Conservation (phyloP, 2,329 filamentous ascomycete species). For the Coniochaeta sp. region DNA sequence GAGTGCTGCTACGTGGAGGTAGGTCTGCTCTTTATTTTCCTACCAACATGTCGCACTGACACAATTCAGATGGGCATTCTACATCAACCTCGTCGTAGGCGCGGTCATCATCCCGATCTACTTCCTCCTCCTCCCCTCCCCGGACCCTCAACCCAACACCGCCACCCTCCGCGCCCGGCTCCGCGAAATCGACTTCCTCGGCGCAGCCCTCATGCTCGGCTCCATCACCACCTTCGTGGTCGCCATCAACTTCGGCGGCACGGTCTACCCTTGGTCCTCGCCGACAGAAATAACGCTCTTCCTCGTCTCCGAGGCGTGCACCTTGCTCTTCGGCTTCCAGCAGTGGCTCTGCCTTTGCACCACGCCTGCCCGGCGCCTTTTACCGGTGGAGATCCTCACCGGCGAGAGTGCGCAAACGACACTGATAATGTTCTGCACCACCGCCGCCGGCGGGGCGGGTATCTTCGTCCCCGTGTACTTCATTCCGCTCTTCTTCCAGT, state of each 20-base stretch:
- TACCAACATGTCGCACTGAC: neutral
- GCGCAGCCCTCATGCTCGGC: constrained; percentile 32
- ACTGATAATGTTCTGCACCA: neutral
- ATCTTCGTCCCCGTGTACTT: constrained; percentile 2
- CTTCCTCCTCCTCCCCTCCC: constrained; percentile 20
- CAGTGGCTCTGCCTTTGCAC: constrained; percentile 37
- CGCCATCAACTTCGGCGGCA: constrained; percentile 44
- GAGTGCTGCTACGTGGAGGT: constrained; percentile 32
- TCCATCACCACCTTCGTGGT: constrained; percentile 34
- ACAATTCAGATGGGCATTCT: constrained; percentile 39
- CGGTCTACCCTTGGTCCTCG: constrained; percentile 37
- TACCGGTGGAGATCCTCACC: constrained; percentile 31
- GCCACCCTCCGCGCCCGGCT: constrained; percentile 15
- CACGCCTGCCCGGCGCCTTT: constrained; percentile 25
- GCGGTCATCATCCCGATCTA: constrained; percentile 22
- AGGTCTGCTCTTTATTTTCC: neutral
- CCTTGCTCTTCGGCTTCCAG: constrained; percentile 35
- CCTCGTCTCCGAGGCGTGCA: constrained; percentile 23
- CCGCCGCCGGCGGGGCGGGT: neutral
- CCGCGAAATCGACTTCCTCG: constrained; percentile 33
- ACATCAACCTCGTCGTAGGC: constrained; percentile 48
- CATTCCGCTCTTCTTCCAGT: constrained; percentile 5
- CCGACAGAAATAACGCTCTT: constrained; percentile 37
- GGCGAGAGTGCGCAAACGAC: neutral
- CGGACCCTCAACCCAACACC: constrained; percentile 11